Base-by-base conservation (phyloP, 2,329 filamentous ascomycete genomes). In the Sporothrix humicola region DNA sequence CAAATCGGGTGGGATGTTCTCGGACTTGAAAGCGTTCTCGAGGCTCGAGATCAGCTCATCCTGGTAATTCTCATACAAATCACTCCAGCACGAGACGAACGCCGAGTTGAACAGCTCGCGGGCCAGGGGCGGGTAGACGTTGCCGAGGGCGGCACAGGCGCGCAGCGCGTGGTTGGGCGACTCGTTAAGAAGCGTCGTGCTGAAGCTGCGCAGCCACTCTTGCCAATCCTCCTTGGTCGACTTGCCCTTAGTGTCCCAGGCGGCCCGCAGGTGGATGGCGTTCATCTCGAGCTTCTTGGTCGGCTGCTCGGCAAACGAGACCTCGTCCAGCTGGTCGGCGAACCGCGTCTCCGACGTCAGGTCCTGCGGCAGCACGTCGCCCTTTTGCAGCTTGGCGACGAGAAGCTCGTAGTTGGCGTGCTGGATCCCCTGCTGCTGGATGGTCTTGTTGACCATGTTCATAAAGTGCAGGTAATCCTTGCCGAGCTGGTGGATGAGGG, bases 141-240 rank as follows among this genome's bases (percentile, higher is more conserved):
- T 95, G 44, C 95, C 96, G 52, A 99, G 85, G 73, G 92, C 93
- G 54, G 95, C 96, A 80, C 97, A 99, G 59, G 96, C 96, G 76
- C 96, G 89, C 1, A 99, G 86, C 9, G 97, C 95, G 79, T 98
- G 96, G 77, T 98, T 97, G 2, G 96, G 97, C 1, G 95, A 98
- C 80, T 99, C 97, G 75, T 95, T 93, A 61, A 99, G 87, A 8
- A 99, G 86, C 73, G 97, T 97, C 48, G 97, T 95, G 80, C 95
- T 98, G 83, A 99, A 97, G 42, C 95, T 89, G 75, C 97, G 90
- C 82, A 99, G 94, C 96, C 96, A 99, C 81, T 99, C 96, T 79
- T 97, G 93, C 96, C 96, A 99, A 82, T 99, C 96, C 80, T 99
- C 96, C 78, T 95, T 94, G 10, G 96, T 99, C 0, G 95, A 98